A percentile compares a stretch with the other conserved stretches of the same genome.
Conservation (phyloP, 2,329 filamentous ascomycete species). For the Pseudogymnoascus pannorum region DNA sequence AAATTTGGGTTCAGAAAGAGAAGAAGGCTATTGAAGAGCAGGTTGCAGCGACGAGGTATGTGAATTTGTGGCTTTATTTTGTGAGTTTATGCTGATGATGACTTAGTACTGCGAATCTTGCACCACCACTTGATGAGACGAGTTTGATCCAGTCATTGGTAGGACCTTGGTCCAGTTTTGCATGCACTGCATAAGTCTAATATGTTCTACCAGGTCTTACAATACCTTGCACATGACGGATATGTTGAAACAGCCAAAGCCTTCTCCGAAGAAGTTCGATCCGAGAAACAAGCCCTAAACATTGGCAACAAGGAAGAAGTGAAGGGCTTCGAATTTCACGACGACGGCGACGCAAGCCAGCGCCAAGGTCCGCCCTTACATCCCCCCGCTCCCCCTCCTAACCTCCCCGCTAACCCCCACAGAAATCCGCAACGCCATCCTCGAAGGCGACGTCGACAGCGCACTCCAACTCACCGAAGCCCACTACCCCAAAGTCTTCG, state of each 20-base stretch:
- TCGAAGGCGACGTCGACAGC: conserved; percentile 86
- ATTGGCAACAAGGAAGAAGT: conserved; percentile 46
- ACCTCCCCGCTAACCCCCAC: conserved; percentile 12
- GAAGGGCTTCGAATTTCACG: conserved; percentile 58
- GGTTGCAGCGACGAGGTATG: conserved; percentile 45
- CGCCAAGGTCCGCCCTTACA: conserved; percentile 73
- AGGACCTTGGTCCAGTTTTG: conserved; percentile 19
- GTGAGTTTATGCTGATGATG: conserved; percentile 9
- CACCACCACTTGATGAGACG: conserved; percentile 62
- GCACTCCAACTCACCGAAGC: conserved; percentile 74
- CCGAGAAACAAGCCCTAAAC: conserved; percentile 64
- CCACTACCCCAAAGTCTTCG: conserved; percentile 74
- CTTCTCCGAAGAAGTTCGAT: conserved; percentile 73
- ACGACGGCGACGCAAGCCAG: conserved; percentile 80
- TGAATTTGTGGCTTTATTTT: background rate
- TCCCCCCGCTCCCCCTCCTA: background rate
- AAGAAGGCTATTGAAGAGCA: conserved; percentile 30
- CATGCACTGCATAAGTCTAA: background rate
- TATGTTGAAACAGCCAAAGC: conserved; percentile 89
- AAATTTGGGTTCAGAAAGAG: conserved; percentile 20
- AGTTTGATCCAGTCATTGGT: conserved; percentile 76
- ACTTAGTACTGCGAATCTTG: conserved; percentile 36
- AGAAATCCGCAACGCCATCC: conserved; percentile 81
- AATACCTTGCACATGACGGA: conserved; percentile 90
- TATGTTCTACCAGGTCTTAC: conserved; percentile 45